Percentiles rank a stretch among this genome's conserved stretches.
These are phyloP conservation scores for Torulaspora microellipsoides DNA, from an alignment of 805 yeast species.

Conservation along the genomic window DNA sequence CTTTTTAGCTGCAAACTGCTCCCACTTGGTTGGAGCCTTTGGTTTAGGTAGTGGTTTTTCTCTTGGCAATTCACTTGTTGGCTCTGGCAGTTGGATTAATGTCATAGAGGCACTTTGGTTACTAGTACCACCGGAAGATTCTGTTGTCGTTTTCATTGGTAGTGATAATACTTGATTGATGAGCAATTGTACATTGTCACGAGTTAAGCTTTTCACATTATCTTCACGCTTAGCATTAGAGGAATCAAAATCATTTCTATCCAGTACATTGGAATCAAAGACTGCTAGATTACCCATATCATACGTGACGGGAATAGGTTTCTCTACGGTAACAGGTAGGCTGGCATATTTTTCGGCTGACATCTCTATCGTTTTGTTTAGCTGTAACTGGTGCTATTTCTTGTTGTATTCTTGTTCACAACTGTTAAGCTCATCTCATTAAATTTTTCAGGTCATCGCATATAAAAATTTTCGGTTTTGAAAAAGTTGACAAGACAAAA, in stretches of 20 bases:
- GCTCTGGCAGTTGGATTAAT: conserved; percentile 78
- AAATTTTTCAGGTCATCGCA: conserved; percentile 11
- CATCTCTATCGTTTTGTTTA: conserved; percentile 11
- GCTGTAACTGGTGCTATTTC: too few species aligned
- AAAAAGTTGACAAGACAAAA: too few species aligned
- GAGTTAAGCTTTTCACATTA: conserved; percentile 58
- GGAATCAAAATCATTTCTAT: conserved; percentile 48
- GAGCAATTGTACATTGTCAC: conserved; percentile 90
- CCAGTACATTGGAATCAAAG: conserved; percentile 85
- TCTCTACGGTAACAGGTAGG: conserved; percentile 78
- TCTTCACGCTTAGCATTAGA: conserved; percentile 58
- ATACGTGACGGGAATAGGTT: conserved; percentile 81
- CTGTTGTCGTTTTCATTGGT: conserved; percentile 85
- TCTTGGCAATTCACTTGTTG: conserved; percentile 78
- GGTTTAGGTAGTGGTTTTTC: conserved; percentile 94
- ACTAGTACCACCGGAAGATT: conserved; percentile 48
- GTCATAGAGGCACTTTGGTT: conserved; percentile 69
- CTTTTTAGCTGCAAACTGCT: conserved; percentile 89
- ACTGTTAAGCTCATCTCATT: conserved; percentile 6
- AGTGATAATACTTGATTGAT: conserved; percentile 86
- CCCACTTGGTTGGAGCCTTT: conserved; percentile 94
- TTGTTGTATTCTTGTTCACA: too few species aligned
- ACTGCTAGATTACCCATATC: conserved; percentile 90
- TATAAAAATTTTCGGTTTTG: conserved; percentile 5
- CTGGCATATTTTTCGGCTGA: conserved; percentile 25